Conservation (phyloP, 2,329 filamentous ascomycete species). For the Aspergillus sojae region DNA sequence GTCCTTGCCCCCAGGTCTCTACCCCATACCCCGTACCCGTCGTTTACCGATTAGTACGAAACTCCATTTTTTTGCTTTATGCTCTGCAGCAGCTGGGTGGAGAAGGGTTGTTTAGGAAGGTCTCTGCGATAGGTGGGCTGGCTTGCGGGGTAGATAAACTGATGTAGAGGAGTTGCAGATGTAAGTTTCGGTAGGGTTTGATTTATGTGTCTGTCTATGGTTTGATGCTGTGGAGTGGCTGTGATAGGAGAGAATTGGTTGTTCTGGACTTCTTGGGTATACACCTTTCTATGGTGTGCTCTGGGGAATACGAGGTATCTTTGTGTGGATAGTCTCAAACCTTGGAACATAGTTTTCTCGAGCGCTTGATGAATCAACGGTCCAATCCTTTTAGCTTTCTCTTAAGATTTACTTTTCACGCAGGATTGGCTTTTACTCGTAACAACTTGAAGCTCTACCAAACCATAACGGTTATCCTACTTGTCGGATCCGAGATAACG, state of each 20-base stretch:
- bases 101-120: neutral
- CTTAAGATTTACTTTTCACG: neutral
- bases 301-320: neutral
- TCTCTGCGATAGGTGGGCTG: neutral
- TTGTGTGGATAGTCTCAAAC: neutral
- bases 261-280: no score
- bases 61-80: neutral
- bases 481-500: neutral
- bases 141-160: neutral
- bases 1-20: neutral
- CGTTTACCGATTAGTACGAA: neutral
- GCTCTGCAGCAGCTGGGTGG: neutral
- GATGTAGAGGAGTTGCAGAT: neutral
- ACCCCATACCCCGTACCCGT: neutral
- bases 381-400: no score
- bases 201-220: neutral
- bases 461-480: neutral
- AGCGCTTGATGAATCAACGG: neutral
- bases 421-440: neutral
- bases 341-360: neutral
- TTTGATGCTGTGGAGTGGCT: neutral
- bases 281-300: neutral
- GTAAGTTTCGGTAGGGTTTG: neutral
- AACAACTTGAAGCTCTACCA: neutral
- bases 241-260: neutral